phyloP scores from a whole-genome alignment of 768 basidiomycete genomes.

The Lactarius tabidus region DNA sequence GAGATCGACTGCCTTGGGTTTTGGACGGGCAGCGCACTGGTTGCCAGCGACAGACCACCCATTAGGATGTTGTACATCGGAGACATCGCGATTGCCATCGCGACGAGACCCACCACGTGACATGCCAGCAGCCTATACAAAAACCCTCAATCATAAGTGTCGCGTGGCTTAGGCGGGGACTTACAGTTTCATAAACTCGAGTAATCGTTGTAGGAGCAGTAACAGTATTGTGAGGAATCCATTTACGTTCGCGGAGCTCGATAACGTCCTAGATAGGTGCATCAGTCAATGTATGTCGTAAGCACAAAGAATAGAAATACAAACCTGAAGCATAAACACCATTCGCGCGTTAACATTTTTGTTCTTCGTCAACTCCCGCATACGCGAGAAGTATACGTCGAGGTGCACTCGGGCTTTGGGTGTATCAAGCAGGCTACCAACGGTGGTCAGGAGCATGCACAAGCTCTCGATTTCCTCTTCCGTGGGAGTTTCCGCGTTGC shows the following conservation, averaged over 20 bases:
- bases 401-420: slow-evolving; percentile 73
- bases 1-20: slow-evolving; percentile 79
- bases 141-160: background rate
- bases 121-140: slow-evolving; percentile 72
- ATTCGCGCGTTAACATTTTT: slow-evolving; percentile 77
- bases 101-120: slow-evolving; percentile 89
- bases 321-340: slow-evolving; percentile 92
- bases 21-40: slow-evolving; percentile 42
- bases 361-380: slow-evolving; percentile 78
- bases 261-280: slow-evolving; percentile 67
- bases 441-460: slow-evolving; percentile 88
- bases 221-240: slow-evolving; percentile 67
- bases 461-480: slow-evolving; percentile 97
- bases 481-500: slow-evolving; percentile 91
- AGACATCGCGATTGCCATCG: slow-evolving; percentile 65
- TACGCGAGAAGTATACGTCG: no score
- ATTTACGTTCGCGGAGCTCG: slow-evolving; percentile 80
- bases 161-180: slow-evolving; percentile 31
- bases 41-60: slow-evolving; percentile 70
- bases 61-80: slow-evolving; percentile 62
- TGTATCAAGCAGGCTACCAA: slow-evolving; percentile 82
- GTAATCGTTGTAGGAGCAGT: slow-evolving; percentile 86
- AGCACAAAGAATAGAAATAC: slow-evolving; percentile 28
- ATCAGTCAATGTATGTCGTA: slow-evolving; percentile 11
- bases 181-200: slow-evolving; percentile 79